Evolutionary conservation across 331 rosid species (phyloP).

Genomic region (Malus hybrid): DNA sequence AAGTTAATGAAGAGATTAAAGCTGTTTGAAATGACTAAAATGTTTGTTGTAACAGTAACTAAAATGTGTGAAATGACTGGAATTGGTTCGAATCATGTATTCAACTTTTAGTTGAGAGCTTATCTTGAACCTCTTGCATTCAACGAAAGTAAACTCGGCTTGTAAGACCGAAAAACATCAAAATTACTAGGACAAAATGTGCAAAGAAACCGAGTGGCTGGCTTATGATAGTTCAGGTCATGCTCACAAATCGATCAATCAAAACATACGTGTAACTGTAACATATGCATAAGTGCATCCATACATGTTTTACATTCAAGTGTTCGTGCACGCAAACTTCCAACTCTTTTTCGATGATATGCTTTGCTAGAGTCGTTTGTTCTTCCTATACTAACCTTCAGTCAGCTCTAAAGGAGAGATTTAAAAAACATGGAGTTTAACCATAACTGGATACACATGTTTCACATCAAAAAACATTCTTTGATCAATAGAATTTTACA

Average conservation of each 20-base stretch:
- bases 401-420: conserved; percentile 12
- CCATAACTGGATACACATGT: background rate
- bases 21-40: background rate
- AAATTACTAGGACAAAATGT: background rate
- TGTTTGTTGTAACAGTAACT: no score
- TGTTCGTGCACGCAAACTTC: background rate
- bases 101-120: no score
- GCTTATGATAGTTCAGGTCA: background rate
- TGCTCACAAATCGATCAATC: background rate
- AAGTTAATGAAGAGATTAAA: background rate
- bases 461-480: no score
- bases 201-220: background rate
- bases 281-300: background rate
- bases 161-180: background rate
- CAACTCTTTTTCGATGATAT: background rate
- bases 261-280: background rate
- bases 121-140: no score
- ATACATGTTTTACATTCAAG: background rate
- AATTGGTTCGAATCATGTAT: no score
- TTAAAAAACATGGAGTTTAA: conserved; percentile 7
- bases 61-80: no score
- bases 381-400: conserved; percentile 12
- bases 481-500: no score
- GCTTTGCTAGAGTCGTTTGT: conserved; percentile 7
- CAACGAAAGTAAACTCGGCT: no score